These are phyloP conservation scores for Metschnikowia similis DNA, from an alignment of 805 yeast genomes.

Conservation along the genomic window DNA sequence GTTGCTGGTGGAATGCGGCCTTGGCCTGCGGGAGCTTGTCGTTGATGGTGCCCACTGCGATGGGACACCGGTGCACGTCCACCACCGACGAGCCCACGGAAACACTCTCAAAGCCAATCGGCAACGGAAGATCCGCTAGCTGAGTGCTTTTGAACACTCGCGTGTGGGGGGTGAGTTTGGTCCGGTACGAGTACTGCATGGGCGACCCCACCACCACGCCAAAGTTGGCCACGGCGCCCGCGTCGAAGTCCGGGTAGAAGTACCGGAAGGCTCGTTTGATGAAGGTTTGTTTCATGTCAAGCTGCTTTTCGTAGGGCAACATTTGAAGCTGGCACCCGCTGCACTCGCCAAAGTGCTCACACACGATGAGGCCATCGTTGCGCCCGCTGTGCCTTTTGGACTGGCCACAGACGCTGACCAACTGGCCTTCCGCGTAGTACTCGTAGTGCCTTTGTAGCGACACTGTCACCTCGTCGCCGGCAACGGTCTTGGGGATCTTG, in stretches of 20 bases:
- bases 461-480: constrained; percentile 35
- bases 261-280: constrained; percentile 32
- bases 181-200: constrained; percentile 34
- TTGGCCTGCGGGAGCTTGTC: constrained; percentile 17
- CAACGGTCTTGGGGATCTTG: constrained; percentile 34
- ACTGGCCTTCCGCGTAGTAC: constrained; percentile 27
- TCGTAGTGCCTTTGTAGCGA: constrained; percentile 27
- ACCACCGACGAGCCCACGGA: constrained; percentile 21
- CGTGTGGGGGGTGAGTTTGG: constrained; percentile 41
- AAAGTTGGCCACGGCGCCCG: constrained; percentile 11
- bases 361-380: constrained; percentile 25
- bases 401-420: constrained; percentile 17
- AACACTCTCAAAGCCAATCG: constrained; percentile 31
- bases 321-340: constrained; percentile 43
- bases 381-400: constrained; percentile 14
- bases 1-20: constrained; percentile 6
- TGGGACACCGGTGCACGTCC: constrained; percentile 35
- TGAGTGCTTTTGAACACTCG: constrained; percentile 12
- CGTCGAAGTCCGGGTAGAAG: constrained; percentile 26
- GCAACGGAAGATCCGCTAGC: constrained; percentile 8
- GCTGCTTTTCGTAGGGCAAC: constrained; percentile 36
- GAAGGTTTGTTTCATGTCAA: constrained; percentile 25
- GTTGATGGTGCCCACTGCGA: constrained; percentile 33
- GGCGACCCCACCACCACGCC: constrained; percentile 34
- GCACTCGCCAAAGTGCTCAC: constrained; percentile 35